These are phyloP conservation scores for Vanrija sp. DNA, from an alignment of 1,284 basidiomycete genomes.

Conservation along the genomic window DNA sequence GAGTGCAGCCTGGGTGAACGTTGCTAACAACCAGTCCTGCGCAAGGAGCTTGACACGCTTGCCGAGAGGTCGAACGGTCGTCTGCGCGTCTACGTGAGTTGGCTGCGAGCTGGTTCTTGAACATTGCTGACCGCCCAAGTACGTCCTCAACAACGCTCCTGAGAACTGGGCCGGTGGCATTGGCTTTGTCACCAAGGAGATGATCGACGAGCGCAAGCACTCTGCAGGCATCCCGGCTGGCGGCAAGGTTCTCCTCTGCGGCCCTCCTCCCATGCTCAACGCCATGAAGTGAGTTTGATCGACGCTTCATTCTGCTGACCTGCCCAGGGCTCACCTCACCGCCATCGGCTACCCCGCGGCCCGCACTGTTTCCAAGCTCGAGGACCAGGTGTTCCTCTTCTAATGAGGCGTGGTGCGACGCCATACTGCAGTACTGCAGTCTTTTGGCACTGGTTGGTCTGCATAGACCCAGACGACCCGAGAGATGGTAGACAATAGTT, in stretches of 20 bases:
- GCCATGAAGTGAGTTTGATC: constrained; percentile 80
- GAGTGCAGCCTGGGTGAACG: constrained; percentile 6
- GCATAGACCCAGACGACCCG: no score
- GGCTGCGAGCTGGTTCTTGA: neutral
- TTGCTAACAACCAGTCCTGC: constrained; percentile 59
- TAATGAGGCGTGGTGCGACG: constrained; percentile 14
- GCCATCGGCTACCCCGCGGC: constrained; percentile 83
- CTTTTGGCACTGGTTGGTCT: no score
- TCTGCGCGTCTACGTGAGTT: constrained; percentile 65
- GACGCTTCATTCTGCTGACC: neutral
- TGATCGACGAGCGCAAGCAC: constrained; percentile 68
- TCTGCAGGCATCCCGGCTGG: neutral
- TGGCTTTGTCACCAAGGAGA: constrained; percentile 92
- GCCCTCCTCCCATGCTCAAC: constrained; percentile 91
- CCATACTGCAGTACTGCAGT: no score
- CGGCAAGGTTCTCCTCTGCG: constrained; percentile 81
- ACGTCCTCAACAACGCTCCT: constrained; percentile 92
- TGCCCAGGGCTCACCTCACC: constrained; percentile 84
- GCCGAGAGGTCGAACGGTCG: constrained; percentile 55
- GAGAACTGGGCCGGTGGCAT: constrained; percentile 78
- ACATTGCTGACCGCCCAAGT: constrained; percentile 44
- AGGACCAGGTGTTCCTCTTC: constrained; percentile 68
- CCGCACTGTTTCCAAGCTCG: constrained; percentile 85
- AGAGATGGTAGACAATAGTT: no score
- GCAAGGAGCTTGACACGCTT: constrained; percentile 72